Base-by-base conservation (phyloP, 352 stramenopile species). In the Phytopythium cucurbitacearum region DNA sequence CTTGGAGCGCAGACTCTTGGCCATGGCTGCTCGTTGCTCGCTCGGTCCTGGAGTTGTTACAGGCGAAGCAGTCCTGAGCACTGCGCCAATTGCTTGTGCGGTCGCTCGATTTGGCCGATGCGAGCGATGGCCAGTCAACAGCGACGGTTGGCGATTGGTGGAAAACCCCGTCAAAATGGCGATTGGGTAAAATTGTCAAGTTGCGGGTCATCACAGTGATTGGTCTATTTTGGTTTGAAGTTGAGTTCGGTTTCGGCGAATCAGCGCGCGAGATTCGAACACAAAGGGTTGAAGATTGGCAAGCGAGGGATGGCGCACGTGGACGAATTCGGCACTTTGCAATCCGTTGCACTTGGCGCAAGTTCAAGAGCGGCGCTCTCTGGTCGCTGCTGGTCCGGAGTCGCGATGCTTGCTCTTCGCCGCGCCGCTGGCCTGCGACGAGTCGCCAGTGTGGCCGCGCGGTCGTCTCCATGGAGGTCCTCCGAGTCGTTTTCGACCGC, bases 1-100 rank as follows among this genome's bases (percentile, higher is more conserved):
- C 73, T 94, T 94, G 51, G 84, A 94, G 61, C 84, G 81, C 67
- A 94, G 65, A 76, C 77, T 87, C 79, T 94, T 94, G 50, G 81
- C 84, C 84, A 94, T 94, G 54, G 60, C 85, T 54, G 41, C 40
- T 56, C 41, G 21, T 37, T 56, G 15, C 40, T 42, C 48, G 39
- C 45, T 50, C 12, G 48, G 15, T 53, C 21, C 38, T 46, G 16
- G 33, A 34, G 35, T 21, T 39, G 21, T 28, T 28, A 28, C 21
- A 2, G 33, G 44, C 40, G 42, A 8, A 6, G 11, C 16, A 6
- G 33, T 33, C 39, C 34, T 7, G 21, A 49, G 21, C 21, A 28
- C 21, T 28, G 21, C 21, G 21, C 21, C 21, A 28, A 28, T 28
- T 28, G 21, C 21, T 28, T 28, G 21, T 28, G 21, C 21, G 21